Evolutionary conservation across 2,329 filamentous ascomycete species (phyloP), one percentile per base, ranked within the genome.

Genomic region (Ceratocystis diversiconidia): DNA sequence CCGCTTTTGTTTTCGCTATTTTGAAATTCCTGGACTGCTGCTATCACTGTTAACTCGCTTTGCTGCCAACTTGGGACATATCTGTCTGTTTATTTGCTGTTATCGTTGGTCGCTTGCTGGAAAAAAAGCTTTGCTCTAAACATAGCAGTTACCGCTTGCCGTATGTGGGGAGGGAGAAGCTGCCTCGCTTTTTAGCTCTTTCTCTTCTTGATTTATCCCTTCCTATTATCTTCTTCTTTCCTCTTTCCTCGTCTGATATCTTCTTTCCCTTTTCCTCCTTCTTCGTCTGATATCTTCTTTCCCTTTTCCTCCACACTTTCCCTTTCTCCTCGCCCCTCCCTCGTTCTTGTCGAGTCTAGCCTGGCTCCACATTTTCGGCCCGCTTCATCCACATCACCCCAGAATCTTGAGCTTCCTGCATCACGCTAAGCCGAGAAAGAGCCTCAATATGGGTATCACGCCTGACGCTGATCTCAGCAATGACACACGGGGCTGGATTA

Each of bases 401-500:
- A 28, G 55, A 36, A 36, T n/a, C 28, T 59, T n/a, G 55, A 8
- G 30, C 28, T 28, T 52, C 48, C 22, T 22, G 22, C 48, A 52
- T 22, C n/a, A 22, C 22, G 36, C 22, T n/a, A 52, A 52, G 2
- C 25, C 17, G 28, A 17, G 28, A 17, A 28, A 36, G 5, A 22
- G 8, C 10, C 17, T 17, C 36, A 32, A n/a, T 50, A 59, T 65
- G 36, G 15, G 10, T 41, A n/a, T 59, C n/a, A 25, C 44, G 2
- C 17, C 30, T 36, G 28, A 55, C 15, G 41, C 60, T 65, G 70
- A 69, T 70, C 72, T 88, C 69, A 81, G 85, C 73, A 94, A 92
- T 78, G 92, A 97, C 78, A 87, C 87, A 69, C 85, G 91, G 69
- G 92, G 94, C 72, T 97, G 92, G 92, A 87, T 97, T 71, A 90